phyloP scores from a whole-genome alignment of 805 yeast species.

The Schizosaccharomyces octosporus region DNA sequence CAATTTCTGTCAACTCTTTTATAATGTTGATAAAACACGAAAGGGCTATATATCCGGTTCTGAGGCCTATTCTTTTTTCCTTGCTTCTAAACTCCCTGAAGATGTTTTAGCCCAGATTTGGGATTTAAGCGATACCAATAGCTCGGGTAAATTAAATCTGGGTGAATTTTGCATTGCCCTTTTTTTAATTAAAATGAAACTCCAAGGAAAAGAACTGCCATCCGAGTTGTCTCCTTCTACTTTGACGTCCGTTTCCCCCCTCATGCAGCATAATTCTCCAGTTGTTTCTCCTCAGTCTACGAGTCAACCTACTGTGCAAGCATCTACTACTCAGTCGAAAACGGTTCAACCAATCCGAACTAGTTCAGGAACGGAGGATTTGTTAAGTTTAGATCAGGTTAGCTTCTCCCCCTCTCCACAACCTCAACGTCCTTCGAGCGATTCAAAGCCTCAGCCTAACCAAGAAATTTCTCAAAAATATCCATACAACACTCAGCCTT shows the following conservation, averaged over 20 bases:
- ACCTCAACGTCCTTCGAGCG: neutral
- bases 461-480: no score
- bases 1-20: neutral
- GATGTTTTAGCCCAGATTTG: conserved; percentile 70
- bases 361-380: conserved; percentile 34
- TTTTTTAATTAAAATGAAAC: conserved; percentile 66
- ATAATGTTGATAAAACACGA: conserved; percentile 17
- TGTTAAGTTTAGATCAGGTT: conserved; percentile 25
- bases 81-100: conserved; percentile 68
- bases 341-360: neutral
- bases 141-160: conserved; percentile 55
- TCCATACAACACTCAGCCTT: neutral
- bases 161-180: conserved; percentile 81
- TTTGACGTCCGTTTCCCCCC: conserved; percentile 15
- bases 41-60: conserved; percentile 44
- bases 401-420: neutral
- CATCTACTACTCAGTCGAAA: neutral
- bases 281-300: conserved; percentile 6
- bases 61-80: conserved; percentile 68
- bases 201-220: conserved; percentile 42
- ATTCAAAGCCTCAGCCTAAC: no score
- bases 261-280: conserved; percentile 10
- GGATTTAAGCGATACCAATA: conserved; percentile 82
- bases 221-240: conserved; percentile 58
- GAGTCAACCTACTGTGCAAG: conserved; percentile 5